phyloP scores from a whole-genome alignment of 257 asterid genomes.

The Nicotiana noctiflora region DNA sequence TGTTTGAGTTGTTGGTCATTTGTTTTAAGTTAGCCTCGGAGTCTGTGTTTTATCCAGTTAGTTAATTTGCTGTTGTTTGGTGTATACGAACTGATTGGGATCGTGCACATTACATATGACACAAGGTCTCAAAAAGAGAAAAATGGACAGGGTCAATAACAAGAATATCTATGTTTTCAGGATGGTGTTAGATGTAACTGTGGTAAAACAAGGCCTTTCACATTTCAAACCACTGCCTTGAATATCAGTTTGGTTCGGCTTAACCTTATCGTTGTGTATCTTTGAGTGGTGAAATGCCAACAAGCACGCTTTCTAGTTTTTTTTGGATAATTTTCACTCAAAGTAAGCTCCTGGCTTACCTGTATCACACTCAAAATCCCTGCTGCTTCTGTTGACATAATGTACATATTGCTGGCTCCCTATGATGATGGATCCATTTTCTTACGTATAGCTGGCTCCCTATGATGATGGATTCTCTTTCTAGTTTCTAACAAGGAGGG shows the following conservation, averaged over 20 bases:
- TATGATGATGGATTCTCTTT: neutral
- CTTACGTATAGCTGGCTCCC: neutral
- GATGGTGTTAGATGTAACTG: slow-evolving; percentile 1
- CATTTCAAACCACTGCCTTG: neutral
- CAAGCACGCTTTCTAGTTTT: neutral
- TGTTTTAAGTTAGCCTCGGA: neutral
- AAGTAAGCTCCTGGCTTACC: neutral
- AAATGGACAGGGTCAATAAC: neutral
- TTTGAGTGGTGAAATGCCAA: neutral
- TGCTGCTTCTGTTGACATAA: neutral
- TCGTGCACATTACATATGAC: neutral
- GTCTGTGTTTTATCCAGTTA: neutral
- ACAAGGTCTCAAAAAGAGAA: neutral
- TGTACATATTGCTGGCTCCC: neutral
- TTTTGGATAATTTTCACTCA: neutral
- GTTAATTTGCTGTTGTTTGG: neutral
- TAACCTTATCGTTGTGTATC: neutral
- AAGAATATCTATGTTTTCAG: neutral
- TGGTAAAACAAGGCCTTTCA: neutral
- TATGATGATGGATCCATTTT: neutral
- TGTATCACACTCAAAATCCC: neutral
- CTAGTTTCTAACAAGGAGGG: neutral
- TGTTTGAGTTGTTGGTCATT: neutral
- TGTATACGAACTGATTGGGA: neutral
- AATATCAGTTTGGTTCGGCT: neutral